Base-by-base conservation (phyloP, 371 early-diverging fungal genomes). In the Rhizomucor miehei region DNA sequence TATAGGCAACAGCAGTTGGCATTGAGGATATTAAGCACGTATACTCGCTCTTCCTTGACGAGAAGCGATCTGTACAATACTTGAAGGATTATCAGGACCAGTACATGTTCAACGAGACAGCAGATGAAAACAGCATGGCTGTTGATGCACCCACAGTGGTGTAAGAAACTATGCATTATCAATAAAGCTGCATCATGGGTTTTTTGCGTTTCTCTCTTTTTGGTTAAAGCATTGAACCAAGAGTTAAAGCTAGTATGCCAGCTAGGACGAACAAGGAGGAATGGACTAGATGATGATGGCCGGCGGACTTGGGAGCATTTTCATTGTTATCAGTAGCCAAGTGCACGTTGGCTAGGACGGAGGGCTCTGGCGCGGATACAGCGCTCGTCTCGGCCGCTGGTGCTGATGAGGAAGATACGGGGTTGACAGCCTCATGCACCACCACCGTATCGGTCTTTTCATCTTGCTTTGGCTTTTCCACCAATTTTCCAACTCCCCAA, bases 41-140 rank as follows among this genome's bases (percentile, higher is more conserved):
- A 3, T 97, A 97, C 65, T 79, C 89, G 46, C 81, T 99, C 40
- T 97, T 99, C 73, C 67, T 97, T 53, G 99, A 99, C 57, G 95
- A 99, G 72, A 90, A 92, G 71, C 85, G 99, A 57, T 97, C 97
- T 24, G 97, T 96, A 19, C 90, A 96, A 68, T 93, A 82, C 63
- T 61, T 92, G 65, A 84, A 82, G 73, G 95, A 97, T 62, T 93
- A 87, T 71, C 94, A 95, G 68, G 87, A 91, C 48, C 89, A 94
- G 77, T 97, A 87, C 73, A 85, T 98, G 89, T 98, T 90, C 72
- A 92, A 93, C 54, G 88, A 86, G 54, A 51, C 67, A 25, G 64
- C 71, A 10, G 49, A 62, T 17, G 57, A 57, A 29, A 67, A 65
- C 46, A 47, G 47, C 24, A 70, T 67, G 70, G 71, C 63, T 53